A percentile compares a stretch with the other conserved stretches of the same genome.
Conservation (phyloP, 148 eudicot species). For the Chenopodium suecicum region DNA sequence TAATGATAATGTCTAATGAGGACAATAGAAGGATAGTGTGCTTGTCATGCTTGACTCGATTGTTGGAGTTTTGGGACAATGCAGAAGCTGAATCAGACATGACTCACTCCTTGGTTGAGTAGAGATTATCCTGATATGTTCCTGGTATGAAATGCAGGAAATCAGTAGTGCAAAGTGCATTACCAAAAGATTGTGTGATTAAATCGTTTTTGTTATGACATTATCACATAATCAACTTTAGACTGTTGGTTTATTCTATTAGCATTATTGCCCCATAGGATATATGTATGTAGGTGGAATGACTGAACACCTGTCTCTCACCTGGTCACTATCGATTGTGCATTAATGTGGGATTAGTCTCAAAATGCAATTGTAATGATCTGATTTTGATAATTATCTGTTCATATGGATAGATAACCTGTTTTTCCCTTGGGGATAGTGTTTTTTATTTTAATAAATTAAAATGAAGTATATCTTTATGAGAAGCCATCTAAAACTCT, state of each 20-base stretch:
- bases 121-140: not conserved
- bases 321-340: not conserved
- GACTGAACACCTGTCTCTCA: not conserved
- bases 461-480: not conserved
- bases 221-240: constrained; percentile 13
- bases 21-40: constrained; percentile 12
- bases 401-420: not conserved
- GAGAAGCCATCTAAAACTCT: not conserved
- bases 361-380: not conserved
- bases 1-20: not conserved
- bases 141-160: not conserved
- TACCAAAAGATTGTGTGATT: not conserved
- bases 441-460: too few species aligned
- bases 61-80: not conserved
- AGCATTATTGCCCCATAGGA: constrained; percentile 1
- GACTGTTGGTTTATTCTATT: not conserved
- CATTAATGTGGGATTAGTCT: not conserved
- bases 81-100: constrained; percentile 9
- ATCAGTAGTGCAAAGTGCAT: constrained; percentile 16
- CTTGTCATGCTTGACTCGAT: constrained; percentile 8
- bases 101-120: not conserved
- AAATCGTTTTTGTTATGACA: not conserved
- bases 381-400: not conserved
- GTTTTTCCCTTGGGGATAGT: too few species aligned
- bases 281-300: constrained; percentile 4